A percentile compares a stretch with the other conserved stretches of the same genome.
These are phyloP conservation scores for Boletus eberwhitei DNA, from an alignment of 768 basidiomycete genomes.

Conservation along the genomic window DNA sequence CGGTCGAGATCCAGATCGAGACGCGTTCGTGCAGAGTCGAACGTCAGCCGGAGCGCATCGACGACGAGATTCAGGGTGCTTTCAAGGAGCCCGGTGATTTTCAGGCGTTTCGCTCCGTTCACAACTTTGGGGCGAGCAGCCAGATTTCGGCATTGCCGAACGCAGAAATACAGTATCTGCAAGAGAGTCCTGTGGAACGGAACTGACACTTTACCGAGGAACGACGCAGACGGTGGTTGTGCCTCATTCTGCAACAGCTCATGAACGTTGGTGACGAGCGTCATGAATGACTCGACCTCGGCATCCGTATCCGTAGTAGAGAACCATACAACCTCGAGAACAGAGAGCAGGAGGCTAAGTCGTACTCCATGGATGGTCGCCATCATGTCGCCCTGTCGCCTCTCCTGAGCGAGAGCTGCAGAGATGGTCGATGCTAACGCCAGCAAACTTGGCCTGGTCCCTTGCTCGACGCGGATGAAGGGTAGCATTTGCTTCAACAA, in stretches of 20 bases:
- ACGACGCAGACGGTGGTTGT: slow-evolving; percentile 70
- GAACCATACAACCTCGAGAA: slow-evolving; percentile 83
- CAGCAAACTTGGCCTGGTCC: slow-evolving; percentile 54
- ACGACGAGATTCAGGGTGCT: slow-evolving; percentile 62
- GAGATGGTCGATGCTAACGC: slow-evolving; percentile 62
- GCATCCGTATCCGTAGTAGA: slow-evolving; percentile 49
- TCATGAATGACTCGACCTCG: slow-evolving; percentile 58
- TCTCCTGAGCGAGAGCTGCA: slow-evolving; percentile 62
- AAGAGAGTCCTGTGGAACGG: slow-evolving; percentile 81
- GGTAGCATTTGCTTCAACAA: slow-evolving; percentile 63
- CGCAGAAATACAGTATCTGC: slow-evolving; percentile 76
- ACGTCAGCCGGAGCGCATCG: slow-evolving; percentile 61
- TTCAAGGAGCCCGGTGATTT: slow-evolving; percentile 58
- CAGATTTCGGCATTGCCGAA: slow-evolving; percentile 57
- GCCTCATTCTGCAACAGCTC: slow-evolving; percentile 68
- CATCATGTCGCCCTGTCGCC: slow-evolving; percentile 80
- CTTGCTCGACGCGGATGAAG: slow-evolving; percentile 59
- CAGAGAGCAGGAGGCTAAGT: slow-evolving; percentile 65
- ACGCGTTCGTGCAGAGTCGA: slow-evolving; percentile 58
- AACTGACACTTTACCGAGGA: slow-evolving; percentile 58
- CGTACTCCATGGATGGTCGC: slow-evolving; percentile 73
- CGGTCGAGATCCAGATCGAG: slow-evolving; percentile 65
- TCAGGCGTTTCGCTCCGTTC: slow-evolving; percentile 59
- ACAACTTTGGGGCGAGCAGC: slow-evolving; percentile 46
- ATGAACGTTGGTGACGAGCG: slow-evolving; percentile 58